These are phyloP conservation scores for Areca catechu DNA, from an alignment of 176 grass and related monocot genomes.

Conservation along the genomic window DNA sequence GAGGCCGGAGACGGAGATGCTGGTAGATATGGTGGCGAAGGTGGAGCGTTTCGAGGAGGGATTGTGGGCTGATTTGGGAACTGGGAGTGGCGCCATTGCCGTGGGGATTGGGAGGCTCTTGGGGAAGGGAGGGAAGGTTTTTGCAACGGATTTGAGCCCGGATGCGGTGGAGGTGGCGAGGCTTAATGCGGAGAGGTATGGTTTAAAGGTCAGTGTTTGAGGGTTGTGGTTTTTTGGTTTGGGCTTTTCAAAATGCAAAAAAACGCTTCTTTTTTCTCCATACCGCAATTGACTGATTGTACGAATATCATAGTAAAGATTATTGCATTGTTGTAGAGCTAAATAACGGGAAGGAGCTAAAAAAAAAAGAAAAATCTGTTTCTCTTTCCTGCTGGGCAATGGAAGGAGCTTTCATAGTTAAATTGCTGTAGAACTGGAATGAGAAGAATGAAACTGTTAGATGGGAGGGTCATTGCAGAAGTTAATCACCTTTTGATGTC, in stretches of 20 bases:
- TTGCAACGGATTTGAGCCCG: slow-evolving; percentile 63
- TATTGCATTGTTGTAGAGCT: too few species aligned
- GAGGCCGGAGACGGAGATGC: slow-evolving; percentile 76
- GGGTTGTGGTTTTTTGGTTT: not conserved
- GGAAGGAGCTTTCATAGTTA: too few species aligned
- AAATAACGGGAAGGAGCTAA: too few species aligned
- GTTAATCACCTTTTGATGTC: too few species aligned
- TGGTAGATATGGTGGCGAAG: slow-evolving; percentile 38
- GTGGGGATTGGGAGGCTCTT: slow-evolving; percentile 66
- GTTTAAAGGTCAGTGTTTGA: slow-evolving; percentile 43
- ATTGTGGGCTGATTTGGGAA: slow-evolving; percentile 78
- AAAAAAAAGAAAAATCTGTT: too few species aligned
- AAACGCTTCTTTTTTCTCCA: too few species aligned
- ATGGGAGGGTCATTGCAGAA: too few species aligned
- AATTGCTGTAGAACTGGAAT: too few species aligned
- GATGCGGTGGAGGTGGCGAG: slow-evolving; percentile 38
- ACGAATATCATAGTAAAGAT: too few species aligned
- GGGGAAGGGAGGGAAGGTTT: slow-evolving; percentile 32
- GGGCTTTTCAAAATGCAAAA: not conserved
- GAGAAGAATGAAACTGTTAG: too few species aligned
- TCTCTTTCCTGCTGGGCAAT: too few species aligned
- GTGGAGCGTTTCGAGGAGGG: slow-evolving; percentile 43
- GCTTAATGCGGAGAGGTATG: slow-evolving; percentile 58
- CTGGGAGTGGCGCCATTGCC: slow-evolving; percentile 69
- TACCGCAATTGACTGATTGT: too few species aligned